These are phyloP conservation scores for Dothiorella sarmentorum DNA, from an alignment of 2,329 filamentous ascomycete genomes.

Conservation along the genomic window DNA sequence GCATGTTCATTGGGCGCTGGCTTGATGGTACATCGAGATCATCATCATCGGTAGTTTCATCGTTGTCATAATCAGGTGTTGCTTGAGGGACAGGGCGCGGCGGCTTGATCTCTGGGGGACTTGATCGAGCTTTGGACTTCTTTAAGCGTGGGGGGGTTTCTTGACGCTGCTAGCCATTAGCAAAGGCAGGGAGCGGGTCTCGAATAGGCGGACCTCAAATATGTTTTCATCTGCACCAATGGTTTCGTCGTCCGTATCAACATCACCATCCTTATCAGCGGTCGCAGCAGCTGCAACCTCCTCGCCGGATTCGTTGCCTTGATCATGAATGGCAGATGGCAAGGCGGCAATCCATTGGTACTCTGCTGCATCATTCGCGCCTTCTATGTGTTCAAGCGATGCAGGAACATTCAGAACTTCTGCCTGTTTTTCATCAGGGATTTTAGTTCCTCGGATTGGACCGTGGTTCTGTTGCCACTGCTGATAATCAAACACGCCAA, in stretches of 20 bases:
- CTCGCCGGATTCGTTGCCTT: background rate
- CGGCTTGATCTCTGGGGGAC: background rate
- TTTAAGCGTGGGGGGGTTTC: conserved; percentile 10
- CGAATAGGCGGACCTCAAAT: conserved; percentile 3
- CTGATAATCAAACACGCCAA: conserved; percentile 51
- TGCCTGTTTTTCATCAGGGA: background rate
- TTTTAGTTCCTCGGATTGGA: background rate
- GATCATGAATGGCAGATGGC: background rate
- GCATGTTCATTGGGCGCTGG: background rate
- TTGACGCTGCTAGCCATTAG: conserved; percentile 1
- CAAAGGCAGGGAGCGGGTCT: background rate
- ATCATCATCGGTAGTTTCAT: conserved; percentile 39
- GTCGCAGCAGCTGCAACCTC: background rate
- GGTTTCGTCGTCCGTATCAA: background rate
- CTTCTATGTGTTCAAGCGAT: background rate
- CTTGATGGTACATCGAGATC: conserved; percentile 37
- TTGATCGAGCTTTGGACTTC: background rate
- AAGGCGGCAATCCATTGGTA: background rate
- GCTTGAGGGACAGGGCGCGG: background rate
- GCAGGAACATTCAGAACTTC: background rate
- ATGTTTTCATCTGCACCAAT: background rate
- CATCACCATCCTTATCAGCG: background rate
- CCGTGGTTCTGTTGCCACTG: conserved; percentile 38
- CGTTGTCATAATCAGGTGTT: conserved; percentile 18
- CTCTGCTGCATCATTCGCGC: background rate